Evolutionary conservation across 192 early-diverging fungal genomes (phyloP).

Genomic region (Coemansia sp.): DNA sequence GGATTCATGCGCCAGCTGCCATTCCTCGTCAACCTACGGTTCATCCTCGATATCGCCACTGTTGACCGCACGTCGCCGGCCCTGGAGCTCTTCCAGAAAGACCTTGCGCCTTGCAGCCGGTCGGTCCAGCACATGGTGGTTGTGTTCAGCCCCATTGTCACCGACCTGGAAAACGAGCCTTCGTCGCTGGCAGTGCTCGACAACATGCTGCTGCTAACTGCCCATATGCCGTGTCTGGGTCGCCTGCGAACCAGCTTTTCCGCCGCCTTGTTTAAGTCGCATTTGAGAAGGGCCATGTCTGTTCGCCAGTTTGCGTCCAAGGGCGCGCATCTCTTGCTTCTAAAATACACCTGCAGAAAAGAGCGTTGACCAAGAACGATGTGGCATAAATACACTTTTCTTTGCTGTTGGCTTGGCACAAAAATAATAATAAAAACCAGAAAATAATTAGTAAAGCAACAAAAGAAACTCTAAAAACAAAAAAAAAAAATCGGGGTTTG

Average conservation of each 20-base stretch:
- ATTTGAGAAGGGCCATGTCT: neutral
- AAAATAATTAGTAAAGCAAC: neutral
- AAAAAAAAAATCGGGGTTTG: no score
- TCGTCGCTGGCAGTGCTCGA: neutral
- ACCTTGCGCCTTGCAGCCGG: neutral
- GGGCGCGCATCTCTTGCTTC: neutral
- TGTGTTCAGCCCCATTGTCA: slow-evolving; percentile 3
- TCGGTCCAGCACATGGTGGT: neutral
- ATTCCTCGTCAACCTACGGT: neutral
- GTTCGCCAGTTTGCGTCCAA: neutral
- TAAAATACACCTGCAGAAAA: neutral
- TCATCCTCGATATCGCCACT: neutral
- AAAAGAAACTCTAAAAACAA: neutral
- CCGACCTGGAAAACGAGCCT: neutral
- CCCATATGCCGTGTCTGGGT: neutral
- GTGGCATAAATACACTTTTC: no score
- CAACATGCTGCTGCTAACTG: neutral
- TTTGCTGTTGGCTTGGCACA: no score
- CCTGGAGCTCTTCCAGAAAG: neutral
- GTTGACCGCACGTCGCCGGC: neutral
- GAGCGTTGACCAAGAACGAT: neutral
- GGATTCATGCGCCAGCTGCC: neutral
- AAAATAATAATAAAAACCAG: no score
- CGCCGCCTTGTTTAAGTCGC: neutral
- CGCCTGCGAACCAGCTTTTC: neutral